Conservation (phyloP, 2,329 filamentous ascomycete genomes). For the Clathrospora elynae region DNA sequence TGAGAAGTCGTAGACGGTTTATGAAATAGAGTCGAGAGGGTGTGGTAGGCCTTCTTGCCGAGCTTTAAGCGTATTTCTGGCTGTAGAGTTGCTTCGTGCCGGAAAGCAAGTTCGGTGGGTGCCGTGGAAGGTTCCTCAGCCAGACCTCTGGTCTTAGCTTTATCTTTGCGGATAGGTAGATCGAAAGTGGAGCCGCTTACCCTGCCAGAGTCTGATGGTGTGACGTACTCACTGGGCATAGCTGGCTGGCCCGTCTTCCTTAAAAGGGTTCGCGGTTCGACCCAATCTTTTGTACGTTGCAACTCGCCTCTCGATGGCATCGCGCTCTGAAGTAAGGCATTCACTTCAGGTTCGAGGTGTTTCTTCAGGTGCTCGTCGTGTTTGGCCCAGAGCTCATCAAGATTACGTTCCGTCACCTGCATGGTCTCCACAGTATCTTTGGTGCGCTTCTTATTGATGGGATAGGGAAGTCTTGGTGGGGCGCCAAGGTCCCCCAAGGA, state of each 20-base stretch:
- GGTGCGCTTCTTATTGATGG: constrained; percentile 54
- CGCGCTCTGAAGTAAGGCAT: constrained; percentile 55
- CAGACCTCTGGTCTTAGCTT: too few relatives aligned
- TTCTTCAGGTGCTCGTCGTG: constrained; percentile 35
- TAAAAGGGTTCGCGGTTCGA: too few relatives aligned
- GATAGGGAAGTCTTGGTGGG: too few relatives aligned
- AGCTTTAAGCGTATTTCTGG: constrained; percentile 11
- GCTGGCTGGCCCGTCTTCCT: too few relatives aligned
- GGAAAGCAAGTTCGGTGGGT: constrained; percentile 21
- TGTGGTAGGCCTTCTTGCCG: constrained; percentile 46
- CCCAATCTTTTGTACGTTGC: too few relatives aligned
- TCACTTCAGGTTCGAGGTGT: constrained; percentile 14
- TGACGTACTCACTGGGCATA: too few relatives aligned
- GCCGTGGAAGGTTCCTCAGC: too few relatives aligned
- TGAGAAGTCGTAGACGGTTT: constrained; percentile 39
- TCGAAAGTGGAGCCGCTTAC: too few relatives aligned
- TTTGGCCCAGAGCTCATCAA: constrained; percentile 56
- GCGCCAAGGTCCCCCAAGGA: too few relatives aligned
- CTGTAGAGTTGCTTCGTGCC: constrained; percentile 19
- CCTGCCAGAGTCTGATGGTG: too few relatives aligned
- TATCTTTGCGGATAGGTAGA: too few relatives aligned
- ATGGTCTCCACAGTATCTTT: constrained; percentile 54
- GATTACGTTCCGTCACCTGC: constrained; percentile 53
- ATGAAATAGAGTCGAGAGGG: constrained; percentile 53
- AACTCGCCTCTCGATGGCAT: too few relatives aligned